These are phyloP conservation scores for Scleroderma citrinum DNA, from an alignment of 768 basidiomycete genomes.

Conservation along the genomic window DNA sequence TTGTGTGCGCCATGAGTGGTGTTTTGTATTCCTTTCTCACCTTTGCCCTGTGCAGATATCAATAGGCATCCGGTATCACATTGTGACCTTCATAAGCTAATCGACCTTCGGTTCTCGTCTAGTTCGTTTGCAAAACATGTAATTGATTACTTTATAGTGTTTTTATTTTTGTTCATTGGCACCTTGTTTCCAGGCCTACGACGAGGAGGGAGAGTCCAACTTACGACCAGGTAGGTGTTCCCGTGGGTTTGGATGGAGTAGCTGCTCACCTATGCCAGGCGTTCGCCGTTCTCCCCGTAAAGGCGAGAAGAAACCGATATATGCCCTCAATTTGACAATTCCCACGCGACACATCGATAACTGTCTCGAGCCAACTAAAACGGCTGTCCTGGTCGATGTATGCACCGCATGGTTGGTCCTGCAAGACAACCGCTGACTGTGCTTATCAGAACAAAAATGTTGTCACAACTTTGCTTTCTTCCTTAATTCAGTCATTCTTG, in stretches of 20 bases:
- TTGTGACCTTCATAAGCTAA: constrained; percentile 61
- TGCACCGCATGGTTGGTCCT: constrained; percentile 6
- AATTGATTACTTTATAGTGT: not conserved
- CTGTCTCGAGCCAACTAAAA: constrained; percentile 75
- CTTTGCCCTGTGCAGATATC: constrained; percentile 47
- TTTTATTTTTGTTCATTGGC: constrained; percentile 2
- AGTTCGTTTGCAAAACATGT: constrained; percentile 78
- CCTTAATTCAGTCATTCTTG: constrained; percentile 58
- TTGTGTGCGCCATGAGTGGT: constrained; percentile 52
- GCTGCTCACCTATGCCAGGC: constrained; percentile 32
- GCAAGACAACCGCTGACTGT: constrained; percentile 8
- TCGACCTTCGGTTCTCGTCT: constrained; percentile 58
- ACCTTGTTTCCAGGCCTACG: constrained; percentile 47
- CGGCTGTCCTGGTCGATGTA: constrained; percentile 62
- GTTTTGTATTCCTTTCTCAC: constrained; percentile 1
- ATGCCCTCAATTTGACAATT: constrained; percentile 70
- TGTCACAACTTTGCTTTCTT: constrained; percentile 51
- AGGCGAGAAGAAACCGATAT: constrained; percentile 73
- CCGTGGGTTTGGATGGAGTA: constrained; percentile 7
- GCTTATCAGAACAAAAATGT: constrained; percentile 48
- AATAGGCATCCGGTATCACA: constrained; percentile 65
- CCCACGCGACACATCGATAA: constrained; percentile 68
- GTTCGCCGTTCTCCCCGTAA: constrained; percentile 72
- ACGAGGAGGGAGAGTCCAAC: constrained; percentile 53
- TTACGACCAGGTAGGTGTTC: constrained; percentile 14